Conservation (phyloP, 2,329 filamentous ascomycete genomes). For the Penicillium sp. region DNA sequence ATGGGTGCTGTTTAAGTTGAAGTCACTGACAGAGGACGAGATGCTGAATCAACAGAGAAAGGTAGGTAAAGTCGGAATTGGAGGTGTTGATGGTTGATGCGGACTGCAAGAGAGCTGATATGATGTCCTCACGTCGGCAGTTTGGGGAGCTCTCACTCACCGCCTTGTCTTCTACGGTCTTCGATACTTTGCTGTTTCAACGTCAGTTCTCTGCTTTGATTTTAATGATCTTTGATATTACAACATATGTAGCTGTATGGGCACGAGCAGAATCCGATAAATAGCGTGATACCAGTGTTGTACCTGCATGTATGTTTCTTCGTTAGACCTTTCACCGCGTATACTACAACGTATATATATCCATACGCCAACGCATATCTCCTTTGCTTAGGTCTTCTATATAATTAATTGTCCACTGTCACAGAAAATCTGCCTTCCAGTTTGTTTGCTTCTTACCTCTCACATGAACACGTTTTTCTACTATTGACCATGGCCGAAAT, state of each 20-base stretch:
- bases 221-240: neutral
- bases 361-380: too few species aligned
- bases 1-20: neutral
- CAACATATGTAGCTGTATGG: neutral
- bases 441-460: too few species aligned
- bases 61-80: slow-evolving; percentile 10
- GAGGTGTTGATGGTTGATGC: slow-evolving; percentile 11
- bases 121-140: slow-evolving; percentile 12
- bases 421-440: too few species aligned
- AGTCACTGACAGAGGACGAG: neutral
- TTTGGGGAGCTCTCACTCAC: slow-evolving; percentile 9
- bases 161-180: slow-evolving; percentile 4
- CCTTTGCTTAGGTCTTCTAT: too few species aligned
- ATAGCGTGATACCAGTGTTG: too few species aligned
- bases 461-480: too few species aligned
- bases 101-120: slow-evolving; percentile 11
- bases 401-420: too few species aligned
- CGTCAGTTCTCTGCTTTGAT: neutral
- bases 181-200: slow-evolving; percentile 1
- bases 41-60: neutral
- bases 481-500: too few species aligned
- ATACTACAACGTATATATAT: neutral
- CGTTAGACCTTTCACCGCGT: neutral
- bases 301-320: neutral
- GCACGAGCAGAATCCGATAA: neutral